phyloP scores from a whole-genome alignment of 1,284 basidiomycete species.

The Cystobasidium pallidum region DNA sequence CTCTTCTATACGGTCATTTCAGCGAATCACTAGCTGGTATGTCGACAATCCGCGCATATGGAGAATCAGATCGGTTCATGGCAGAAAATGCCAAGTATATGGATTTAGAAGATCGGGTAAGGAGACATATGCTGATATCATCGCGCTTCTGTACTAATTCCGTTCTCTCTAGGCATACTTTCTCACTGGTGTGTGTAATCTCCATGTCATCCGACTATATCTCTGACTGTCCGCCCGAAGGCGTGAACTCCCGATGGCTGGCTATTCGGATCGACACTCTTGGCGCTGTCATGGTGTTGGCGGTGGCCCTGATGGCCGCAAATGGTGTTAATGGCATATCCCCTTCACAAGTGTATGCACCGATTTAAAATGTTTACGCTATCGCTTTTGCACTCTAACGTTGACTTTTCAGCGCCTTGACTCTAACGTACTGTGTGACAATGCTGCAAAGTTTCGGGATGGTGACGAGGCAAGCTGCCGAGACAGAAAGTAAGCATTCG shows the following conservation, averaged over 20 bases:
- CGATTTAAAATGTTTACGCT: too few species aligned
- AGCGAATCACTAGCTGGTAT: constrained; percentile 82
- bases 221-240: not conserved
- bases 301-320: constrained; percentile 75
- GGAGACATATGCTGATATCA: not conserved
- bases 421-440: constrained; percentile 15
- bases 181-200: constrained; percentile 1
- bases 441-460: constrained; percentile 35
- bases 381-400: too few species aligned
- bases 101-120: constrained; percentile 84
- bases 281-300: constrained; percentile 74
- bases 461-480: constrained; percentile 61
- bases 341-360: constrained; percentile 66
- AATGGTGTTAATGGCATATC: constrained; percentile 66
- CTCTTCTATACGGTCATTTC: constrained; percentile 78
- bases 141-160: not conserved
- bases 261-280: constrained; percentile 83
- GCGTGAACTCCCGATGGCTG: constrained; percentile 77
- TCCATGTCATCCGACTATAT: not conserved
- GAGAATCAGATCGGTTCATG: constrained; percentile 64
- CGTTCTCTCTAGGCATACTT: constrained; percentile 64
- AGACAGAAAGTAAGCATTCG: constrained; percentile 77
- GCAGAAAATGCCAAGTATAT: constrained; percentile 73
- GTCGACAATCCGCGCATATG: constrained; percentile 80
- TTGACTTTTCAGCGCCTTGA: constrained; percentile 63